A percentile compares a stretch with the other conserved stretches of the same genome.
Evolutionary conservation across 176 grass and related monocot species (phyloP).

Genomic region (Triticum urartu): DNA sequence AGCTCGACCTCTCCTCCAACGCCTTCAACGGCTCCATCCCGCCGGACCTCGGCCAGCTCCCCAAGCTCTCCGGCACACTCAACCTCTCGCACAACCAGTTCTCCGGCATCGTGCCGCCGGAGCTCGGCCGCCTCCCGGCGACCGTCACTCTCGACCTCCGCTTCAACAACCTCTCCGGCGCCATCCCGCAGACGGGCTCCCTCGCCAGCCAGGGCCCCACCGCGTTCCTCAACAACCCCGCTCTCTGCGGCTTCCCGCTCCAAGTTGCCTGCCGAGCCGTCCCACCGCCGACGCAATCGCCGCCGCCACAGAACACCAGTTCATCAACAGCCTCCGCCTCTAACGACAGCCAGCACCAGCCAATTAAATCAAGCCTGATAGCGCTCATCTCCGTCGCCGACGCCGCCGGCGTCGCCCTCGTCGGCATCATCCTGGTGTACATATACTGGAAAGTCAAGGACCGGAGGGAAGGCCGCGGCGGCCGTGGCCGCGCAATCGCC

Average conservation of each 20-base stretch:
- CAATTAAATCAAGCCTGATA: slow-evolving; percentile 50
- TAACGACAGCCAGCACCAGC: not conserved
- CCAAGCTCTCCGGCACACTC: slow-evolving; percentile 52
- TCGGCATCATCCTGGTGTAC: slow-evolving; percentile 78
- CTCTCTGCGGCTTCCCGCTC: slow-evolving; percentile 88
- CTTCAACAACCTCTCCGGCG: slow-evolving; percentile 94
- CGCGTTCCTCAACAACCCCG: slow-evolving; percentile 78
- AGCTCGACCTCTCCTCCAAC: slow-evolving; percentile 92
- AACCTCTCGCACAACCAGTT: slow-evolving; percentile 85
- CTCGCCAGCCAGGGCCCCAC: slow-evolving; percentile 89
- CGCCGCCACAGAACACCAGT: slow-evolving; percentile 2
- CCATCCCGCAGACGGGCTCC: slow-evolving; percentile 69
- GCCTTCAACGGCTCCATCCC: slow-evolving; percentile 68
- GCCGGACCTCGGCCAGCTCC: slow-evolving; percentile 65
- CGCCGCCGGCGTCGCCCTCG: slow-evolving; percentile 75
- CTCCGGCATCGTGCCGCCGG: slow-evolving; percentile 55
- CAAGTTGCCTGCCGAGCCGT: slow-evolving; percentile 77
- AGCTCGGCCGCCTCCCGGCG: slow-evolving; percentile 65
- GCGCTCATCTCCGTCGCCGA: slow-evolving; percentile 79
- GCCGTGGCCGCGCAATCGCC: not conserved
- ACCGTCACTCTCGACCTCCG: slow-evolving; percentile 85
- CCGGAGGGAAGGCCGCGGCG: slow-evolving; percentile 27
- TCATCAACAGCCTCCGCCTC: not conserved
- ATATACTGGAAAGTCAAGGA: slow-evolving; percentile 90
- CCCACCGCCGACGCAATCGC: slow-evolving; percentile 34